Conservation (phyloP, 2,329 filamentous ascomycete genomes). For the Trichophyton verrucosum region DNA sequence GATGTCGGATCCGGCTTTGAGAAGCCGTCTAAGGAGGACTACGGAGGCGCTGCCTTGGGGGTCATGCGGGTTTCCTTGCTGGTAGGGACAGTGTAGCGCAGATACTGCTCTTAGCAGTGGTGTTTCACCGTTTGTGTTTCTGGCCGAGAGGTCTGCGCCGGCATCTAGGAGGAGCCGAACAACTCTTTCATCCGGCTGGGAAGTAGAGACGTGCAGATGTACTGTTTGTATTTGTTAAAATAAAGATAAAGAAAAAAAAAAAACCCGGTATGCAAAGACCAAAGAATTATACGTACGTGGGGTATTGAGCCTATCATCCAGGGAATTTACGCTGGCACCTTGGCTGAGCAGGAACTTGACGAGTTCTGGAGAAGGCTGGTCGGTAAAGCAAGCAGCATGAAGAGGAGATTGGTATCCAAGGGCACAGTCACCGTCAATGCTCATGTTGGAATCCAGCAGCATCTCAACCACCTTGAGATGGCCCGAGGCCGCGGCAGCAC, state of each 20-base stretch:
- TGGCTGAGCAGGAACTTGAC: not conserved
- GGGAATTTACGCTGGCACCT: not conserved
- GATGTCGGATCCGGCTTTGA: not conserved
- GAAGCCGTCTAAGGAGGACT: not conserved
- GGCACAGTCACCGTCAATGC: not conserved
- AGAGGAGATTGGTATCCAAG: not conserved
- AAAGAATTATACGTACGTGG: not conserved
- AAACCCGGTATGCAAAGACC: no score
- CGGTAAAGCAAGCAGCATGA: not conserved
- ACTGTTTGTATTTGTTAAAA: not conserved
- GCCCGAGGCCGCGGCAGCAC: not conserved
- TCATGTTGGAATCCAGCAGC: slow-evolving; percentile 1
- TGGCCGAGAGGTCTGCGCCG: not conserved
- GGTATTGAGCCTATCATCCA: not conserved
- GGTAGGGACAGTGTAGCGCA: not conserved
- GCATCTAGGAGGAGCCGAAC: slow-evolving; percentile 1
- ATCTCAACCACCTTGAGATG: not conserved
- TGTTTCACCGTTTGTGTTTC: slow-evolving; percentile 1
- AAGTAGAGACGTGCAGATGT: not conserved
- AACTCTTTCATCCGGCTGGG: not conserved
- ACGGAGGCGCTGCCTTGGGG: not conserved
- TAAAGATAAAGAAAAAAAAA: not conserved
- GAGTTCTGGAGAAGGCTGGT: not conserved
- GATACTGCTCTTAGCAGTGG: not conserved
- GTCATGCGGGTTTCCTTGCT: not conserved